Conservation (phyloP, 768 basidiomycete species). For the Rhizopogon vulgaris region DNA sequence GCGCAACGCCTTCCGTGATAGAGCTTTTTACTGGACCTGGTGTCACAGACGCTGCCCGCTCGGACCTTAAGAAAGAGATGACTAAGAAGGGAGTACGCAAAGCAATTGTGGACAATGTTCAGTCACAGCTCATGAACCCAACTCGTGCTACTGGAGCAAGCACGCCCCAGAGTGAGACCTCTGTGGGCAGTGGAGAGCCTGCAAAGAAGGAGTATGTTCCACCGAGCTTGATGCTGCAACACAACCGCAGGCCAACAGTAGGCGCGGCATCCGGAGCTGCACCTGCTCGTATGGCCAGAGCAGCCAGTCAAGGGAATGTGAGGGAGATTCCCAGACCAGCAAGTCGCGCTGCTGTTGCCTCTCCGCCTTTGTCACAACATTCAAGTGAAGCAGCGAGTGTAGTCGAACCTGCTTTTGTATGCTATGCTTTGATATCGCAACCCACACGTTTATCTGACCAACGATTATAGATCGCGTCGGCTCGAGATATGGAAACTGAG, state of each 20-base stretch:
- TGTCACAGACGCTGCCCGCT: constrained; percentile 79
- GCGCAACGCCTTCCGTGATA: constrained; percentile 73
- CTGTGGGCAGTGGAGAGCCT: constrained; percentile 46
- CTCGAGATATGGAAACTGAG: constrained; percentile 79
- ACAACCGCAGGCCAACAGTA: constrained; percentile 42
- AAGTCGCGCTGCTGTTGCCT: constrained; percentile 51
- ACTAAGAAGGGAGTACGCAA: constrained; percentile 81
- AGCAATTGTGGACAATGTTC: constrained; percentile 76
- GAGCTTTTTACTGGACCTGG: constrained; percentile 80
- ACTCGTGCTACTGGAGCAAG: constrained; percentile 36
- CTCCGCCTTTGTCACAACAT: constrained; percentile 37
- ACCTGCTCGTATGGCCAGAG: constrained; percentile 33
- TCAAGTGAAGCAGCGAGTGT: constrained; percentile 37
- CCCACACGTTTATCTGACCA: constrained; percentile 1
- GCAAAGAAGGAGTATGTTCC: constrained; percentile 58
- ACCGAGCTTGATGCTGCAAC: constrained; percentile 62
- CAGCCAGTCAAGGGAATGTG: constrained; percentile 42
- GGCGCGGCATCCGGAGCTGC: constrained; percentile 20
- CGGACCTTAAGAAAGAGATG: constrained; percentile 92
- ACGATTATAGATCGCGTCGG: constrained; percentile 65
- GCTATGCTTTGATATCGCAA: constrained; percentile 16
- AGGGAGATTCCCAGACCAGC: constrained; percentile 49
- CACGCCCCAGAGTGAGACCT: constrained; percentile 48
- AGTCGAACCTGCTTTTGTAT: constrained; percentile 64
- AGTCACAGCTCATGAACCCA: constrained; percentile 52